Evolutionary conservation across 108 stramenopile genomes (phyloP).

Genomic region (Poteriospumella lacustris): DNA sequence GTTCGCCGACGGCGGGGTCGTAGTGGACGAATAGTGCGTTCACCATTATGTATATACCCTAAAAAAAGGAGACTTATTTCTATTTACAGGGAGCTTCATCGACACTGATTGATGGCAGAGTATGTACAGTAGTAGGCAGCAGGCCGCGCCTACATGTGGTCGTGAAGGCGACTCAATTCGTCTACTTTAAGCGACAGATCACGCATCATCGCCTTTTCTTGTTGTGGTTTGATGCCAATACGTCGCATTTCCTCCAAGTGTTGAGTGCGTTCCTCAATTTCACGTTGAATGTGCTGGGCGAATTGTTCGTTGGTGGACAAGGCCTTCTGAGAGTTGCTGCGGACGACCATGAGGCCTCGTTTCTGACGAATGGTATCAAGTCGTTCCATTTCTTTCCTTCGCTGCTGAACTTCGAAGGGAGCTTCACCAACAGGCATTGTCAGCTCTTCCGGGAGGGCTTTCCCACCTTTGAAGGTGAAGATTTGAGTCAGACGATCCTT

Average conservation of each 20-base stretch:
- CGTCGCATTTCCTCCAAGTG: background rate
- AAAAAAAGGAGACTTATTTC: no score
- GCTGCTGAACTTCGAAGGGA: background rate
- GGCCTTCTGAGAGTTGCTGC: background rate
- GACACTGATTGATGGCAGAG: no score
- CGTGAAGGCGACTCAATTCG: no score
- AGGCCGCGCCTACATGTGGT: no score
- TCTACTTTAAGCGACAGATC: background rate
- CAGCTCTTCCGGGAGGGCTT: conserved; percentile 1
- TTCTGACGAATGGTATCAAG: background rate
- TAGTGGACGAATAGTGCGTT: no score
- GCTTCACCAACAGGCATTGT: conserved; percentile 21
- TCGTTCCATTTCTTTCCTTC: conserved; percentile 18
- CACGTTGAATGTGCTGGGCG: background rate
- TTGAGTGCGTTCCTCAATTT: background rate
- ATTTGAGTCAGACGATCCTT: conserved; percentile 16
- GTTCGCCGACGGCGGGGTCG: no score
- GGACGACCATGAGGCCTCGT: background rate
- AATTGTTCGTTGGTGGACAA: background rate
- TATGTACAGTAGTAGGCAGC: no score
- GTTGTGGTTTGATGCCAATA: background rate
- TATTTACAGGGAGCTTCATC: no score
- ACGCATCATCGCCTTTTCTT: background rate
- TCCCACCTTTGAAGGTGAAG: conserved; percentile 23
- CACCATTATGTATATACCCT: no score